These are phyloP conservation scores for Triticum dicoccoides DNA, from an alignment of 176 grass and related monocot genomes.

Conservation along the genomic window DNA sequence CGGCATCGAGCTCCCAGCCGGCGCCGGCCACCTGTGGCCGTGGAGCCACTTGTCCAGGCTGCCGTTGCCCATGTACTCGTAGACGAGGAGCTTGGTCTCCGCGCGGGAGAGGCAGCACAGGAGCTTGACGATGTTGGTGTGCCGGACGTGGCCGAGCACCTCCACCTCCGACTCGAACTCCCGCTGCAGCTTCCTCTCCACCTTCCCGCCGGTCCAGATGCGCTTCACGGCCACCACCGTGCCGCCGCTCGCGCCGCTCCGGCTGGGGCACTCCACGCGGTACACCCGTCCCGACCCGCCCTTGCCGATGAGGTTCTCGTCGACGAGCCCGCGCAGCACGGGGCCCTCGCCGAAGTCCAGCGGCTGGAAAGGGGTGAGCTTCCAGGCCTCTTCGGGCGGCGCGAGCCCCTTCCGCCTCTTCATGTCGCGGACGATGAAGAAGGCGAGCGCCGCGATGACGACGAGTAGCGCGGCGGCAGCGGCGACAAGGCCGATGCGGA, in stretches of 20 bases:
- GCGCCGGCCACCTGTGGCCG: conserved; percentile 9
- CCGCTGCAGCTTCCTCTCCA: conserved; percentile 44
- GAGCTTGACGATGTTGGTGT: conserved; percentile 82
- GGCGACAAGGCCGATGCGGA: conserved; percentile 43
- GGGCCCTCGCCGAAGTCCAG: conserved; percentile 61
- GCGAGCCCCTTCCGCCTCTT: conserved; percentile 33
- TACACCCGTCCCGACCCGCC: conserved; percentile 73
- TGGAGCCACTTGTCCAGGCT: conserved; percentile 87
- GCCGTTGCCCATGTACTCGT: conserved; percentile 81
- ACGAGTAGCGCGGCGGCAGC: conserved; percentile 43
- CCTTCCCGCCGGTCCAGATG: conserved; percentile 48
- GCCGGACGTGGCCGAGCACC: conserved; percentile 69
- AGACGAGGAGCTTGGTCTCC: conserved; percentile 85
- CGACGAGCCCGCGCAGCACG: conserved; percentile 50
- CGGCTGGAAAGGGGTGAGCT: conserved; percentile 68
- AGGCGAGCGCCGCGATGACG: conserved; percentile 20
- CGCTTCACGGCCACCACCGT: conserved; percentile 75
- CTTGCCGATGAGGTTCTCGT: conserved; percentile 78
- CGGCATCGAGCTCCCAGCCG: neutral
- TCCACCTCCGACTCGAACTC: conserved; percentile 78
- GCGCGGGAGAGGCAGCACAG: conserved; percentile 71
- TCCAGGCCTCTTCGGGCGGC: conserved; percentile 48
- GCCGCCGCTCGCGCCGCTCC: neutral
- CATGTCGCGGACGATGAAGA: conserved; percentile 40
- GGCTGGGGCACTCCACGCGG: conserved; percentile 45